Base-by-base conservation (phyloP, 208 protist species). In the Strigomonas culicis region DNA sequence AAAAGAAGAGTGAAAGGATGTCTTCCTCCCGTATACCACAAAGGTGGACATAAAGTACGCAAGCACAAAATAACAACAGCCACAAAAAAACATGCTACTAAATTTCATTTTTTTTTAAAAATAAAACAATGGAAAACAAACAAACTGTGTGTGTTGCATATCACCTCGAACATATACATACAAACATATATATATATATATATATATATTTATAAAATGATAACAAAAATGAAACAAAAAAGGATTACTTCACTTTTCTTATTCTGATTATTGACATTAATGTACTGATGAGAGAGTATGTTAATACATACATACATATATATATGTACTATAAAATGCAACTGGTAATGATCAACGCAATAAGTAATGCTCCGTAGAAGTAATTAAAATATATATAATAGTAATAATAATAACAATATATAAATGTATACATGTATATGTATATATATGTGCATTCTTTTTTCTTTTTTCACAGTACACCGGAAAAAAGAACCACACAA, bases 21-120 rank as follows among this genome's bases (percentile, higher is more conserved):
- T n/a, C n/a, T n/a, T n/a, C n/a, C n/a, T n/a, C n/a, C n/a, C n/a
- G n/a, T n/a, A n/a, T n/a, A n/a, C n/a, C n/a, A n/a, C n/a, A n/a
- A n/a, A n/a, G n/a, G n/a, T n/a, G n/a, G n/a, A n/a, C n/a, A n/a
- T 25, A 61, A 47, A 32, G 28, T n/a, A 61, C 41, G 3, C 11
- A 32, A 22, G 36, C 4, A 39, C 10, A 30, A 31, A 58, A 58
- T 15, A 58, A 65, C 11, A 51, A 50, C 2, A 69, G 21, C 2
- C 41, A 62, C 52, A 62, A 56, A 55, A 62, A 63, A 63, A 17
- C 43, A 39, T 13, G 34, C 28, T 46, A 47, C 43, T n/a, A 13
- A 39, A 15, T 43, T 43, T 31, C 25, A 56, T 19, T 24, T 28
- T 31, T 24, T 56, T 24, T 56, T 56, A 21, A 13, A 47, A 47